Percentiles rank a stretch among this genome's conserved stretches.
phyloP scores from a whole-genome alignment of 345 rosid species.

The Linum usitatissimum region DNA sequence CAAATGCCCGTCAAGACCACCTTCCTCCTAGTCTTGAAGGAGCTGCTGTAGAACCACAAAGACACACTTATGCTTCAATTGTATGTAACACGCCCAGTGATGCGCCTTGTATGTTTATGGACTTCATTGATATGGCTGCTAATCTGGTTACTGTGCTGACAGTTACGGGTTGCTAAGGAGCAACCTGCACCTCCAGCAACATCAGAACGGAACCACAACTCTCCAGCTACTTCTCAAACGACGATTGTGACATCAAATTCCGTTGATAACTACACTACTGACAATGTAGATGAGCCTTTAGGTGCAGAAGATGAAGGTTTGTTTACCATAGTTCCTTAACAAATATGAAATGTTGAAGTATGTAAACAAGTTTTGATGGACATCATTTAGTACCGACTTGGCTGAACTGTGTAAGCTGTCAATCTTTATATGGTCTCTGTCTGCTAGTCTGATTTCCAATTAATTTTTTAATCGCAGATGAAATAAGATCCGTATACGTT shows the following conservation, averaged over 20 bases:
- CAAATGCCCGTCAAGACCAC: constrained; percentile 25
- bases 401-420: not conserved
- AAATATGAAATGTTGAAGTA: not conserved
- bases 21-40: constrained; percentile 37
- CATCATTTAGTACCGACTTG: not conserved
- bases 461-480: constrained; percentile 26
- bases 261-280: constrained; percentile 33
- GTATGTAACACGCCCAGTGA: constrained; percentile 27
- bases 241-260: constrained; percentile 20
- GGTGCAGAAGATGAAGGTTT: constrained; percentile 39
- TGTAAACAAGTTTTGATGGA: not conserved
- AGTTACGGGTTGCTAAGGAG: constrained; percentile 50
- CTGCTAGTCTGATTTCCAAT: constrained; percentile 5
- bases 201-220: constrained; percentile 34
- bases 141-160: constrained; percentile 5
- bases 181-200: constrained; percentile 30
- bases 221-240: constrained; percentile 27
- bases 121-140: constrained; percentile 5
- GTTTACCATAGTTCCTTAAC: not conserved
- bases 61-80: constrained; percentile 64
- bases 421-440: not conserved
- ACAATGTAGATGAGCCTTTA: constrained; percentile 32
- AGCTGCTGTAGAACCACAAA: constrained; percentile 40
- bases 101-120: not conserved
- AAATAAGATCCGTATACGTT: constrained; percentile 57